phyloP scores from a whole-genome alignment of 2,329 filamentous ascomycete species.

The Albifimbria verrucaria region DNA sequence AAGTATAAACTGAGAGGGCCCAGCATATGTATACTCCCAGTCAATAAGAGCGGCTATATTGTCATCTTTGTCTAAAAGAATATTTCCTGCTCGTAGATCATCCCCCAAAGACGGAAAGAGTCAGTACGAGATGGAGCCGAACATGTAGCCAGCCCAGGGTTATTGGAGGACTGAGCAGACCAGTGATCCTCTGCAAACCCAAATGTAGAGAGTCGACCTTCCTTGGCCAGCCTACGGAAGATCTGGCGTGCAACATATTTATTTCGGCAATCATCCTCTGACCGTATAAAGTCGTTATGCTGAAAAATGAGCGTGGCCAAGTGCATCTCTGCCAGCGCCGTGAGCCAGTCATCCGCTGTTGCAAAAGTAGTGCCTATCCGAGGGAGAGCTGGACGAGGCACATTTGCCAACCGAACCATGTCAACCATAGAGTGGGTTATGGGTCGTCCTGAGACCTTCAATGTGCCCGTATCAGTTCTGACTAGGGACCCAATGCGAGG shows the following conservation, averaged over 20 bases:
- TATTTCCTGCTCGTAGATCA: constrained; percentile 28
- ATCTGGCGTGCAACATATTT: constrained; percentile 40
- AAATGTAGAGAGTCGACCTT: constrained; percentile 21
- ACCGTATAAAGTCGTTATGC: constrained; percentile 27
- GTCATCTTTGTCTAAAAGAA: constrained; percentile 24
- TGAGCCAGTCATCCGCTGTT: constrained; percentile 31
- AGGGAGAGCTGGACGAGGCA: constrained; percentile 15
- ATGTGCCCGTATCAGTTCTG: constrained; percentile 14
- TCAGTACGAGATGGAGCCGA: constrained; percentile 15
- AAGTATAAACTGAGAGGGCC: constrained; percentile 27
- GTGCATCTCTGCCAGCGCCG: constrained; percentile 34
- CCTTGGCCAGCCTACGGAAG: constrained; percentile 30
- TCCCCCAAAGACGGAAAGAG: constrained; percentile 28
- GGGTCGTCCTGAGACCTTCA: constrained; percentile 27
- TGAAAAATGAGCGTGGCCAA: constrained; percentile 35
- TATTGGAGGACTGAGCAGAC: constrained; percentile 19
- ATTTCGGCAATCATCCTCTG: constrained; percentile 22
- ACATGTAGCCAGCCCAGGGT: neutral
- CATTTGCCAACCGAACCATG: constrained; percentile 20
- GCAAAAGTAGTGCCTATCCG: constrained; percentile 12
- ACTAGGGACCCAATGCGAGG: constrained; percentile 33
- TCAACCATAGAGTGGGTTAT: constrained; percentile 40
- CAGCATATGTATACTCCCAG: constrained; percentile 37
- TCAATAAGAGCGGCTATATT: constrained; percentile 33
- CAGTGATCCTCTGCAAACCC: constrained; percentile 25